Evolutionary conservation across 2,329 filamentous ascomycete species (phyloP), one percentile per base, ranked within the genome.

Genomic region (Penicillium rolfsii): DNA sequence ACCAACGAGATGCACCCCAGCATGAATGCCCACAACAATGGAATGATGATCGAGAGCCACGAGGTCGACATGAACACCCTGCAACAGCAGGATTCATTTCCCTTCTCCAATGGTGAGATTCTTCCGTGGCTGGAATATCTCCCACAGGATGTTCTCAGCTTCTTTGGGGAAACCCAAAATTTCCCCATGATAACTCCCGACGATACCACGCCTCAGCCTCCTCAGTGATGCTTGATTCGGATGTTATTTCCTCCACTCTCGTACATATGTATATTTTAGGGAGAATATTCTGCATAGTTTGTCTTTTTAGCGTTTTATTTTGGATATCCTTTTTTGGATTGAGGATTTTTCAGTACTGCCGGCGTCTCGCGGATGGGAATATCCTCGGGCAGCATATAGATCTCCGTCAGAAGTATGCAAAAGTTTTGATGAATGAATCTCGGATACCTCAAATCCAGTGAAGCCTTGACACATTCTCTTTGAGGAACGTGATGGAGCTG

Each of bases 71-170:
- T 93, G 81, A 86, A 84, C 26, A 79, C 85, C 4, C 77, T 93
- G 19, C 76, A 79, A 7, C 71, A 77, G 54, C 75, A 76, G 38
- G 71, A 74, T 41, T 69, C 73, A 1, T 74, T 77, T 48, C 77
- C 77, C 2, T 79, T 80, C 9, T 75, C 78, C 30, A 74, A 73
- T 30, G 87, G 86, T 1, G 84, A 87, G 16, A 89, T 91, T 46
- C 85, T 91, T 76, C 86, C 88, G 0, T 93, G 90, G 89, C 79
- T 93, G 11, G 90, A 91, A 68, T 91, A 90, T 61, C 78, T 92
- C 6, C 89, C 89, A 0, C 84, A 83, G 26, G 88, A 91, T 69
- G 83, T 90, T 61, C 70, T 90, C 41, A 83, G 81, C 35, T 82
- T 86, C 56, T 87, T 81, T 63, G 77, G 75, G 3, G 78, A 80